These are phyloP conservation scores for Hymenoscyphus linearis DNA, from an alignment of 2,329 filamentous ascomycete species.

Conservation along the genomic window DNA sequence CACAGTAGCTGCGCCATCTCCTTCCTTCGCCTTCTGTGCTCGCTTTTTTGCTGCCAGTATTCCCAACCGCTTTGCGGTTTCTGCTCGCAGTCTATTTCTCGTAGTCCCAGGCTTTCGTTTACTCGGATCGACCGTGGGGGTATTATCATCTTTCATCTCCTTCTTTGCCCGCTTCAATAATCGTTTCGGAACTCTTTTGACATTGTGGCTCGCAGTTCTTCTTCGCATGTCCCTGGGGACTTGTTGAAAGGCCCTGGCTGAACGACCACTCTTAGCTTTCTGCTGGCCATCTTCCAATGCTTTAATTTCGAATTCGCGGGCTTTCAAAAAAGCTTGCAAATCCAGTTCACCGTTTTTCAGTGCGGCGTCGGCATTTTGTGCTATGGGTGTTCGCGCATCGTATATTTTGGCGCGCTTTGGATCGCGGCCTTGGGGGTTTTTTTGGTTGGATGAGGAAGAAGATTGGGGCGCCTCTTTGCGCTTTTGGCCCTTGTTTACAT, in stretches of 20 bases:
- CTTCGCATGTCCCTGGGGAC: slow-evolving; percentile 80
- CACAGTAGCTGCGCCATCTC: slow-evolving; percentile 30
- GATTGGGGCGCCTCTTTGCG: slow-evolving; percentile 26
- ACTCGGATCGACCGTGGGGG: slow-evolving; percentile 66
- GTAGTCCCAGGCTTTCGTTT: slow-evolving; percentile 56
- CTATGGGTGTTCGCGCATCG: slow-evolving; percentile 41
- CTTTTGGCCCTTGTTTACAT: slow-evolving; percentile 15
- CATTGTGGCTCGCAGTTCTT: slow-evolving; percentile 91
- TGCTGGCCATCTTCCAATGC: slow-evolving; percentile 79
- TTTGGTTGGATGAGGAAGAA: slow-evolving; percentile 14
- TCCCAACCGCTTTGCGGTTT: slow-evolving; percentile 68
- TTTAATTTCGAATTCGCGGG: slow-evolving; percentile 84
- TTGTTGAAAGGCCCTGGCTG: slow-evolving; percentile 80
- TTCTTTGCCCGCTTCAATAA: slow-evolving; percentile 62
- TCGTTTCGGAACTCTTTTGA: slow-evolving; percentile 77
- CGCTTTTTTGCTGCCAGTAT: slow-evolving; percentile 54
- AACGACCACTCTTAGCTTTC: slow-evolving; percentile 56
- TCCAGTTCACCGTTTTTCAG: slow-evolving; percentile 72
- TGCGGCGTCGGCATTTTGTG: slow-evolving; percentile 38
- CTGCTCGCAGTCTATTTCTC: slow-evolving; percentile 59
- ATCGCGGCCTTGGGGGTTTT: slow-evolving; percentile 20
- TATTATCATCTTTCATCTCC: slow-evolving; percentile 87
- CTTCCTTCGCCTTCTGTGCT: slow-evolving; percentile 36
- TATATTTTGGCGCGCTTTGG: slow-evolving; percentile 36
- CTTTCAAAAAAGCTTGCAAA: slow-evolving; percentile 75